Percentiles rank a stretch among this genome's conserved stretches.
phyloP scores from a whole-genome alignment of 345 rosid species.

The Linum usitatissimum region DNA sequence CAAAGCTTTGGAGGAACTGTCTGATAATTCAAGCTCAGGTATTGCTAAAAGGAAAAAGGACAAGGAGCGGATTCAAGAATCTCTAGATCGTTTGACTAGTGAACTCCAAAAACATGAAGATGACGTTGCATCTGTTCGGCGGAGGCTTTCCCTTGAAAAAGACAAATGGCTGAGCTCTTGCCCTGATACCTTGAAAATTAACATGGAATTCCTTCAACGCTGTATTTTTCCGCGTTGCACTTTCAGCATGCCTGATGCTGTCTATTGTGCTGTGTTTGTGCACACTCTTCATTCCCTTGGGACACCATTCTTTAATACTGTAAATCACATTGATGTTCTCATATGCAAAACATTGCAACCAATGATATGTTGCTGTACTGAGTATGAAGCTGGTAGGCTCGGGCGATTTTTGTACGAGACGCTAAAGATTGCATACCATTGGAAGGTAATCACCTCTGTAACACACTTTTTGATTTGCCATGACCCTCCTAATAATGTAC shows the following conservation, averaged over 20 bases:
- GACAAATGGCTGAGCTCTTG: constrained; percentile 97
- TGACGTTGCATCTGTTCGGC: constrained; percentile 83
- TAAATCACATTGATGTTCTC: constrained; percentile 94
- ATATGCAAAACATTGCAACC: constrained; percentile 97
- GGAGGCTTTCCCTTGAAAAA: constrained; percentile 84
- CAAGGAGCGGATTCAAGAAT: constrained; percentile 98
- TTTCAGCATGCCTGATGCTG: constrained; percentile 99
- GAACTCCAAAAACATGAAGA: constrained; percentile 90
- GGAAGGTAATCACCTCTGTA: constrained; percentile 54
- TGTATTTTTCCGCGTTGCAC: constrained; percentile 99
- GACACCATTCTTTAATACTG: constrained; percentile 96
- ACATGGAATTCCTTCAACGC: constrained; percentile 98
- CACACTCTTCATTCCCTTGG: constrained; percentile 95
- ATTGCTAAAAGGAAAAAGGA: constrained; percentile 94
- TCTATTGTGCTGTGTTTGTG: constrained; percentile 97
- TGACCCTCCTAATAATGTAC: not conserved
- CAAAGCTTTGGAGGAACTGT: constrained; percentile 83
- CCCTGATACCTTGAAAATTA: constrained; percentile 94
- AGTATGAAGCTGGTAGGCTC: constrained; percentile 94
- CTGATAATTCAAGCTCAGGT: constrained; percentile 94
- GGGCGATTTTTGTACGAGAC: constrained; percentile 93
- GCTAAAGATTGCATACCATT: constrained; percentile 83
- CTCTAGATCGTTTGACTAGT: constrained; percentile 76
- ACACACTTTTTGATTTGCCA: not conserved
- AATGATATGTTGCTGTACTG: constrained; percentile 99